A percentile compares a stretch with the other conserved stretches of the same genome.
Evolutionary conservation across 495 filamentous ascomycete genomes (phyloP).

Genomic region (Chlorociboria aeruginascens): DNA sequence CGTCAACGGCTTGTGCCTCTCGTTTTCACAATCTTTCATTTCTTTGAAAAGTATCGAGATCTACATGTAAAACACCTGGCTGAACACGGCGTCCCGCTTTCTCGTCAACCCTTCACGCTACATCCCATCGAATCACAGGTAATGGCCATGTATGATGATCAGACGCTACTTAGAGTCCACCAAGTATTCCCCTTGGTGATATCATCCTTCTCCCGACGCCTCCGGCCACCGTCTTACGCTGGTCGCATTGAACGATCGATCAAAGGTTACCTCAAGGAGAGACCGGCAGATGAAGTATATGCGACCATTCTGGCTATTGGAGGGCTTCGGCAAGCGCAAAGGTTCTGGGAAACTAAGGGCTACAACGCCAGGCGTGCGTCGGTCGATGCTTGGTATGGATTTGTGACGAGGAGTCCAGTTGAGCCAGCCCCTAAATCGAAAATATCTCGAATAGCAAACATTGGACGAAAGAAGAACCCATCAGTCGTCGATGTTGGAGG

Average conservation of each 20-base stretch:
- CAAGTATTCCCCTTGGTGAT: slow-evolving; percentile 42
- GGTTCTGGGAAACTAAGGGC: slow-evolving; percentile 46
- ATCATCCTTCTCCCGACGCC: slow-evolving; percentile 40
- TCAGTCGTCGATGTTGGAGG: not conserved
- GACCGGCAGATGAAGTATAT: slow-evolving; percentile 42
- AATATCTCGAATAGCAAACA: slow-evolving; percentile 31
- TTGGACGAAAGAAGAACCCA: slow-evolving; percentile 37
- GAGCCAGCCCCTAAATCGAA: slow-evolving; percentile 30
- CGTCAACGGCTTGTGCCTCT: slow-evolving; percentile 40
- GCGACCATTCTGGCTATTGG: slow-evolving; percentile 40
- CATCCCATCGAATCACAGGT: slow-evolving; percentile 43
- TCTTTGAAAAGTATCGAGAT: slow-evolving; percentile 44
- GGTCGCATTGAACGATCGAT: slow-evolving; percentile 41
- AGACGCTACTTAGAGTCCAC: slow-evolving; percentile 40
- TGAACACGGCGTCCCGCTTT: slow-evolving; percentile 7
- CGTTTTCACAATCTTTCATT: slow-evolving; percentile 45
- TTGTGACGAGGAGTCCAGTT: slow-evolving; percentile 28
- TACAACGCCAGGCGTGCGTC: slow-evolving; percentile 40
- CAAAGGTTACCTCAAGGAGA: slow-evolving; percentile 43
- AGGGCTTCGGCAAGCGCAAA: slow-evolving; percentile 40
- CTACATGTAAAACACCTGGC: slow-evolving; percentile 39
- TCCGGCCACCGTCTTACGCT: slow-evolving; percentile 44
- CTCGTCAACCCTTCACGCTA: slow-evolving; percentile 15
- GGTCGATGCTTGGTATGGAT: slow-evolving; percentile 41
- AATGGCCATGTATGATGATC: slow-evolving; percentile 44